Conservation (phyloP, 441 rosid genomes). For the Breynia disticha region DNA sequence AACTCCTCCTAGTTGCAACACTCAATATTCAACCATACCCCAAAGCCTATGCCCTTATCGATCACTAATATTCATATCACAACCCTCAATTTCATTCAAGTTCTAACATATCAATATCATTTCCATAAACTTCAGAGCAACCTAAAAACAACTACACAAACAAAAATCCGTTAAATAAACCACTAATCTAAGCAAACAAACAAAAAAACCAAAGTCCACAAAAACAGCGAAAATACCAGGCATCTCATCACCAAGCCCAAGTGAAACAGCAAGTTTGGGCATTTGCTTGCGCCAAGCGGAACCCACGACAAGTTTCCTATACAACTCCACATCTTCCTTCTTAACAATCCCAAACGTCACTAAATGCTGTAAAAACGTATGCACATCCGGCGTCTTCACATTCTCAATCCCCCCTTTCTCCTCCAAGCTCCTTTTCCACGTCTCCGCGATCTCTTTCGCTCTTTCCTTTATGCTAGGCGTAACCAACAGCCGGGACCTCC, state of each 20-base stretch:
- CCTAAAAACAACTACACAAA: background rate
- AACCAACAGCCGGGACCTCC: slow-evolving; percentile 63
- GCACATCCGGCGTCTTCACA: slow-evolving; percentile 94
- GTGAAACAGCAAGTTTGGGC: slow-evolving; percentile 93
- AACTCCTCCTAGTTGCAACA: no score
- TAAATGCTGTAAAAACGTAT: slow-evolving; percentile 89
- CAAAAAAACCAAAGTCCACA: background rate
- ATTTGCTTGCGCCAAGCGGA: slow-evolving; percentile 98
- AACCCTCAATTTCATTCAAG: no score
- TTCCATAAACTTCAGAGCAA: no score
- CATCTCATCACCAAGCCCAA: slow-evolving; percentile 85
- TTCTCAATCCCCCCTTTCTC: slow-evolving; percentile 89
- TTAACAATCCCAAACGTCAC: slow-evolving; percentile 89
- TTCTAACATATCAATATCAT: no score
- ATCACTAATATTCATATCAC: no score
- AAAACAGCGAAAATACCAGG: slow-evolving; percentile 47
- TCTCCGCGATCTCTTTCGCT: slow-evolving; percentile 77
- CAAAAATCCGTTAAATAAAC: background rate
- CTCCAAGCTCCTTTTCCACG: slow-evolving; percentile 83
- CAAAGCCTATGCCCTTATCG: no score
- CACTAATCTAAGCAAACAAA: background rate
- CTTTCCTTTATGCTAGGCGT: slow-evolving; percentile 60
- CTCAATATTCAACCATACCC: no score
- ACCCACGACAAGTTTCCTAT: slow-evolving; percentile 80
- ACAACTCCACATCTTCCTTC: slow-evolving; percentile 64